Evolutionary conservation across 305 asterid genomes (phyloP).

Genomic region (Coffea humblotiana): DNA sequence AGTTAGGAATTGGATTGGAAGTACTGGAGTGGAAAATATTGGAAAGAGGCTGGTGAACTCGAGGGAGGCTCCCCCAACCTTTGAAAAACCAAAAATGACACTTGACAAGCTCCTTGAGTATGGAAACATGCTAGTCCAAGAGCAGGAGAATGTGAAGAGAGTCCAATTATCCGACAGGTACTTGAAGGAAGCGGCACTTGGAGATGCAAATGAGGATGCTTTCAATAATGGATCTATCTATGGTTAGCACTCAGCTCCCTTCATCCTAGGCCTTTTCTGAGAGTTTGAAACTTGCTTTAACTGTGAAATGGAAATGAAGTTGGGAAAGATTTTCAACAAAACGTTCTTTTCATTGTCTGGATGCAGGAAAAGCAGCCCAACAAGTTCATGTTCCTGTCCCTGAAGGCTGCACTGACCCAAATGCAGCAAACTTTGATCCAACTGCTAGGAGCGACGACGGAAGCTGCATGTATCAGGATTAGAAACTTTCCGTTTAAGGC

Average conservation of each 20-base stretch:
- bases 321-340: background rate
- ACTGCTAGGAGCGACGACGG: conserved; percentile 68
- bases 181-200: conserved; percentile 74
- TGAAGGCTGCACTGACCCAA: conserved; percentile 55
- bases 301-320: background rate
- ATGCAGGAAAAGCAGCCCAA: conserved; percentile 63
- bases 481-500: background rate
- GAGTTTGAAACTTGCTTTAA: conserved; percentile 2
- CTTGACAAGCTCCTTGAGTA: conserved; percentile 59
- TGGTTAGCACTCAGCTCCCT: conserved; percentile 22
- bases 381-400: conserved; percentile 50
- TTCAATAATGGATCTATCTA: conserved; percentile 45
- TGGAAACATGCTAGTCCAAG: conserved; percentile 65
- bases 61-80: conserved; percentile 56
- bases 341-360: background rate
- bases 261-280: background rate
- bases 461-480: conserved; percentile 37
- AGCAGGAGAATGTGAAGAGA: conserved; percentile 82
- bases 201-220: conserved; percentile 59
- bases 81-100: conserved; percentile 69
- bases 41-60: conserved; percentile 76
- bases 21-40: conserved; percentile 57
- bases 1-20: conserved; percentile 62
- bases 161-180: conserved; percentile 63
- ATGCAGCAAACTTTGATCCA: conserved; percentile 52